These are phyloP conservation scores for Claviceps sp. DNA, from an alignment of 2,329 filamentous ascomycete genomes.

Conservation along the genomic window DNA sequence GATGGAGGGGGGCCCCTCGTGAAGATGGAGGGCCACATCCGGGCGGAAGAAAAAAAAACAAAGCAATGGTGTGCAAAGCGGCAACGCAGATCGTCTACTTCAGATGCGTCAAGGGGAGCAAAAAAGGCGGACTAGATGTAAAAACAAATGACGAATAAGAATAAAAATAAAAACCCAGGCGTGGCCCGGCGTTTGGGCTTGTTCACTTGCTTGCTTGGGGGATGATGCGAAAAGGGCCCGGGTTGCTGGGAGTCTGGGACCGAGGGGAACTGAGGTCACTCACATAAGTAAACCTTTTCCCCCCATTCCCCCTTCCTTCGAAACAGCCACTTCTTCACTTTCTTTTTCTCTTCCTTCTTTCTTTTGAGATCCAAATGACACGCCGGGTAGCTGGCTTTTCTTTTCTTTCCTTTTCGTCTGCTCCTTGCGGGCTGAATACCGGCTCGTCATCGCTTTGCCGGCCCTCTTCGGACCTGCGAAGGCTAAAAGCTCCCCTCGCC, in stretches of 20 bases:
- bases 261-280: slow-evolving; percentile 10
- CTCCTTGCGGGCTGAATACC: slow-evolving; percentile 5
- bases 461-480: too few relatives aligned
- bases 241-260: slow-evolving; percentile 6
- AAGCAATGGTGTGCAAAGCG: background rate
- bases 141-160: background rate
- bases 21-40: background rate
- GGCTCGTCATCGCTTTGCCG: background rate
- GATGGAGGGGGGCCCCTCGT: background rate
- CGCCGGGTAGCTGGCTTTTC: background rate
- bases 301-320: slow-evolving; percentile 16
- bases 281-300: slow-evolving; percentile 25
- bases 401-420: background rate
- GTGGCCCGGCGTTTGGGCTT: slow-evolving; percentile 5
- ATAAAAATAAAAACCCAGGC: background rate
- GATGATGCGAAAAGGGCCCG: slow-evolving; percentile 5
- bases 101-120: background rate
- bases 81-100: background rate
- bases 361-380: slow-evolving; percentile 12
- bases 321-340: slow-evolving; percentile 12
- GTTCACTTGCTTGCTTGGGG: slow-evolving; percentile 2
- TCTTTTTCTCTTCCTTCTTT: slow-evolving; percentile 12
- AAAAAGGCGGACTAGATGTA: background rate
- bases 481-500: too few relatives aligned
- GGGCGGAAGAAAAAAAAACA: background rate